phyloP scores from a whole-genome alignment of 306 rosid genomes.

The Alnus rubra region DNA sequence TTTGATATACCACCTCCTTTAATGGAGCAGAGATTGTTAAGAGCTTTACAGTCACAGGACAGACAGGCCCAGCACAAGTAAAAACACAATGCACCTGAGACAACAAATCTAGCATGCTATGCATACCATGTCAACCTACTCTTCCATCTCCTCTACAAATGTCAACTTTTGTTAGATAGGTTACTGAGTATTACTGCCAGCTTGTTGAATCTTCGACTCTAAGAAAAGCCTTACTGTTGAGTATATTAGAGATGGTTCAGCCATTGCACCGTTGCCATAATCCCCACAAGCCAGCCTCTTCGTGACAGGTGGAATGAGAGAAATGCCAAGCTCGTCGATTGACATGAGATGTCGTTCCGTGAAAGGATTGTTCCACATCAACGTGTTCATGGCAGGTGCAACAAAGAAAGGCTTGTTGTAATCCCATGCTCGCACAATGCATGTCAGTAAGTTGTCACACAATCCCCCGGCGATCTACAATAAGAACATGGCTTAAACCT shows the following conservation, averaged over 20 bases:
- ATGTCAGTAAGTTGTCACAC: slow-evolving; percentile 81
- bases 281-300: slow-evolving; percentile 86
- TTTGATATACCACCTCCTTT: no score
- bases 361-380: slow-evolving; percentile 74
- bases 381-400: slow-evolving; percentile 80
- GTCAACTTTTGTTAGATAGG: neutral
- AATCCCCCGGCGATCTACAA: slow-evolving; percentile 76
- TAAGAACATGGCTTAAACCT: slow-evolving; percentile 18
- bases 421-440: slow-evolving; percentile 86
- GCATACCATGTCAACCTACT: slow-evolving; percentile 22
- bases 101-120: slow-evolving; percentile 21
- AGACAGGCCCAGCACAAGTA: neutral
- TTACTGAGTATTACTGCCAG: slow-evolving; percentile 37
- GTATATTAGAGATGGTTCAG: slow-evolving; percentile 83
- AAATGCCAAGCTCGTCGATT: slow-evolving; percentile 70
- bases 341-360: slow-evolving; percentile 60
- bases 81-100: slow-evolving; percentile 12
- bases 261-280: slow-evolving; percentile 97
- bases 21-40: no score
- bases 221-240: slow-evolving; percentile 78
- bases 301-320: slow-evolving; percentile 68
- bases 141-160: neutral
- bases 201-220: slow-evolving; percentile 58
- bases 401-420: slow-evolving; percentile 70
- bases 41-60: no score